Evolutionary conservation across 106 monocot species (phyloP), one percentile per base, ranked within the genome.

Genomic region (Acanthochlamys bracteata): DNA sequence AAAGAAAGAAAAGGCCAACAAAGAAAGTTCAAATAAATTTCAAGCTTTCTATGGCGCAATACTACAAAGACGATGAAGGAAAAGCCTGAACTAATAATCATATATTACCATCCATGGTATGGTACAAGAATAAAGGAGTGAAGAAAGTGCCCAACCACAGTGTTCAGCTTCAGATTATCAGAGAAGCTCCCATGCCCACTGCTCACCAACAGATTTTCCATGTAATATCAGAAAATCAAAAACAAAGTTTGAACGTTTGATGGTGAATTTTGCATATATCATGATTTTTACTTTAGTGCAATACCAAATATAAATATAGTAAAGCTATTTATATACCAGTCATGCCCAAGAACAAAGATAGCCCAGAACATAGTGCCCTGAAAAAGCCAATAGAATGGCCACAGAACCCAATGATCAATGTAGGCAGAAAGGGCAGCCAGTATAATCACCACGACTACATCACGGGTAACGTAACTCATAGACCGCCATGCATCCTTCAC

Each of bases 141-240:
- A 13, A 92, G 74, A 11, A 92, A 25, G 41, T 92, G 92, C 7
- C 92, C 92, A 15, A 87, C 82, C 15, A 84, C 54, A 62, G 41
- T 82, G 62, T 92, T 92, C 59, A 92, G 55, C 27, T 20, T 79
- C 25, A 23, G 43, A 40, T 65, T 71, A 51, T 73, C 69, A 2
- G 92, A 92, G 71, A 92, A 92, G 75, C 92, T 92, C 55, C 92
- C 92, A 75, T 92, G 92, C 17, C 92, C 87, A 75, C 92, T 92
- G 77, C 10, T n/a, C 25, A 11, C 25, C 4, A 55, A 10, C 11
- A 21, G 23, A 21, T 8, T 19, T 10, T 52, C 22, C 42, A 46
- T 7, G 42, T 52, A 65, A 11, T 52, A 27, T 12, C 4, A 55
- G 15, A 61, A 54, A 24, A 12, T 17, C 21, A 19, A 16, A 24